Percentiles rank a stretch among this genome's conserved stretches.
Conservation (phyloP, 495 filamentous ascomycete species). For the Penicillium odoratum region DNA sequence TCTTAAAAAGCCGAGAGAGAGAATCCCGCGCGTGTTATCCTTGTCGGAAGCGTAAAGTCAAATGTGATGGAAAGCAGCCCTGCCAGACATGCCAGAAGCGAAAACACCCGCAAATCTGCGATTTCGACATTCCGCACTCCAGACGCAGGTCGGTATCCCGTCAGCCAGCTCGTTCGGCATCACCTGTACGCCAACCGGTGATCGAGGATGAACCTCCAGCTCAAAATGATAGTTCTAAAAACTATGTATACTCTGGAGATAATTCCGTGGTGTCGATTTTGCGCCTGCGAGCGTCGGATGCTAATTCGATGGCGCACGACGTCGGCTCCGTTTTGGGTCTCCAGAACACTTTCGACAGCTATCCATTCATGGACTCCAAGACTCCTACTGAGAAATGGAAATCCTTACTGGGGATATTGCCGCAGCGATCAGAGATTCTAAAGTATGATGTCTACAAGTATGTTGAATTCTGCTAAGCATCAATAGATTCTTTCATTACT, state of each 20-base stretch:
- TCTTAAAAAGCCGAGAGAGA: constrained; percentile 30
- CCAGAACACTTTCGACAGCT: constrained; percentile 69
- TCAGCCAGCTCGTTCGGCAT: background rate
- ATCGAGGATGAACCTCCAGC: background rate
- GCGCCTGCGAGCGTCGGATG: constrained; percentile 52
- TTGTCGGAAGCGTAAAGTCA: constrained; percentile 44
- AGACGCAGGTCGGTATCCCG: constrained; percentile 2
- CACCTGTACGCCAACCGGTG: background rate
- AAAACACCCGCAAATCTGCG: constrained; percentile 40
- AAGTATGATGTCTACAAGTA: constrained; percentile 24
- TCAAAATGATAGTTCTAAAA: constrained; percentile 30
- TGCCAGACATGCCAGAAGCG: constrained; percentile 35
- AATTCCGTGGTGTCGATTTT: constrained; percentile 38
- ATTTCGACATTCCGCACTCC: constrained; percentile 22
- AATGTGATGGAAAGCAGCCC: constrained; percentile 35
- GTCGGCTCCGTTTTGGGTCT: constrained; percentile 60
- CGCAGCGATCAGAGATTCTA: constrained; percentile 32
- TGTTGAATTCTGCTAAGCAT: background rate
- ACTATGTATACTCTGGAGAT: constrained; percentile 45
- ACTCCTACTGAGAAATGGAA: constrained; percentile 32
- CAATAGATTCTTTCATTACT: constrained; percentile 48
- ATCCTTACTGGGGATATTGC: constrained; percentile 30
- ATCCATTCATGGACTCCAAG: constrained; percentile 57
- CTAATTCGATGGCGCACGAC: constrained; percentile 44
- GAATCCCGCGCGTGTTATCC: constrained; percentile 41